Evolutionary conservation across 2,329 filamentous ascomycete species (phyloP), one percentile per base, ranked within the genome.

Genomic region (Penicillium verrucosum): DNA sequence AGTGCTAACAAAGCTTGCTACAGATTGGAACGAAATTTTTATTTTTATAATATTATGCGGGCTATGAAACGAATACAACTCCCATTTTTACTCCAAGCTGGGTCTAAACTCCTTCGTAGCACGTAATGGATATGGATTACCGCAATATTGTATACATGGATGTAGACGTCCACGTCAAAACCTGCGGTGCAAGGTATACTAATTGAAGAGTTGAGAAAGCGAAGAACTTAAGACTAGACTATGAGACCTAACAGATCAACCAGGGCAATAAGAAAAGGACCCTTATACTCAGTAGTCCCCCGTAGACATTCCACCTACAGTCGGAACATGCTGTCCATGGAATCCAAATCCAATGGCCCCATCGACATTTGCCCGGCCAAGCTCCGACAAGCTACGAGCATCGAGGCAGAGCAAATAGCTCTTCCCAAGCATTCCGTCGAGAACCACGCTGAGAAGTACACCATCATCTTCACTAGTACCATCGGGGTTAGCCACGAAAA

Each of bases 341-440:
- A 85, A 83, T 1, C 81, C 81, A 66, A 84, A 80, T 1, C 74
- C 77, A 60, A 84, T 74, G 2, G 74, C 74, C 0, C 78, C 77
- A 25, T 75, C 68, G 37, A 82, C 75, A 59, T 80, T 73, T 23
- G 81, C 82, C 18, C 79, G 73, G 0, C 80, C 81, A 51, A 82
- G 53, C 64, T 84, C 81, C 23, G 51, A 72, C 71, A 84, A 68
- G 37, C 73, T 73, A 57, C 68, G 77, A 9, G 82, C 81, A 68
- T 80, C 74, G 8, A 84, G 70, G 48, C 78, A 79, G 21, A 84
- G 70, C 29, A 85, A 65, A 64, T 83, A 84, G 46, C 81, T 84
- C 62, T 71, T 79, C 8, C 78, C 79, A 9, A 58, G 66, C 10
- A 67, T 63, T 0, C 82, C 82, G 70, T 84, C 77, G 9, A 84